Evolutionary conservation across 164 flowering plant species (phyloP).

Genomic region (Magnolia kwangsiensis): DNA sequence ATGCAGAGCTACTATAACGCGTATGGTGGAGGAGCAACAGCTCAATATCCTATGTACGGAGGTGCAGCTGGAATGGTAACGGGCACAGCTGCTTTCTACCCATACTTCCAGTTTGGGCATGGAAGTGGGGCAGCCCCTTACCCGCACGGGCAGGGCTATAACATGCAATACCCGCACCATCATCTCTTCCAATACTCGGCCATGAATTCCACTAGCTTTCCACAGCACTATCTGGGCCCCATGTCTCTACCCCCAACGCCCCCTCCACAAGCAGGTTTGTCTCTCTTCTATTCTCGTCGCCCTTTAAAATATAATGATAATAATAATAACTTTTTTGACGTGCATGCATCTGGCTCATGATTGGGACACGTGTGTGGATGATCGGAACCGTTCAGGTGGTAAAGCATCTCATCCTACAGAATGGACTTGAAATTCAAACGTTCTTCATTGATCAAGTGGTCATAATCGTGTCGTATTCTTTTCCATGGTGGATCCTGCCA

Average conservation of each 20-base stretch:
- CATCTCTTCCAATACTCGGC: conserved; percentile 19
- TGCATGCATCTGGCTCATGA: neutral
- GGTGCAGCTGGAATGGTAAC: conserved; percentile 49
- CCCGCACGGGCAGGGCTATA: conserved; percentile 20
- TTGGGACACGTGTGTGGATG: neutral
- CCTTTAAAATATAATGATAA: too few relatives aligned
- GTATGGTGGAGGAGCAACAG: conserved; percentile 65
- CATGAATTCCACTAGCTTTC: conserved; percentile 39
- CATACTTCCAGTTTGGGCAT: conserved; percentile 61
- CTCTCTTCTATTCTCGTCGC: neutral
- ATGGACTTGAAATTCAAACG: too few relatives aligned
- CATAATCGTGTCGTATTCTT: too few relatives aligned
- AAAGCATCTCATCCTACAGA: too few relatives aligned
- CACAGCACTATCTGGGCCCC: conserved; percentile 59
- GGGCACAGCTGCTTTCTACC: conserved; percentile 49
- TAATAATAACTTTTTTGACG: too few relatives aligned
- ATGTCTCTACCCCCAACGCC: conserved; percentile 71
- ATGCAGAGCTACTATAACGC: conserved; percentile 66
- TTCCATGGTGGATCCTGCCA: too few relatives aligned
- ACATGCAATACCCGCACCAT: conserved; percentile 48
- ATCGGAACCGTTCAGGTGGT: too few relatives aligned
- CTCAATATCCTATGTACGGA: conserved; percentile 72
- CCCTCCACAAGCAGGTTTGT: conserved; percentile 65
- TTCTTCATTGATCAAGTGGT: too few relatives aligned
- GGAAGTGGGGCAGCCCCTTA: conserved; percentile 51